Conservation (phyloP, 2,329 filamentous ascomycete genomes). For the Penicillium sp. region DNA sequence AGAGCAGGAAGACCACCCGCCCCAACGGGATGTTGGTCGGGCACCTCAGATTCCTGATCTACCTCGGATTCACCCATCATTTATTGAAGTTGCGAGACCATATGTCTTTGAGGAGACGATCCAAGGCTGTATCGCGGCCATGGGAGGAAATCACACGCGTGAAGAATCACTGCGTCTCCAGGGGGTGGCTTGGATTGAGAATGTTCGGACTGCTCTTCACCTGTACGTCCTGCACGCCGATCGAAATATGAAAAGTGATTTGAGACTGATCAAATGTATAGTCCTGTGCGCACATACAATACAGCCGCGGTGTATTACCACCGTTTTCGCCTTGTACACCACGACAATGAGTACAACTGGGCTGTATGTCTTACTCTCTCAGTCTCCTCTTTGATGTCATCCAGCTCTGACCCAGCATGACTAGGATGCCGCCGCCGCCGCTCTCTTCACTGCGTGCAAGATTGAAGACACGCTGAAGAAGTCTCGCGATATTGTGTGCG, state of each 20-base stretch:
- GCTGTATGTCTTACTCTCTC: constrained; percentile 31
- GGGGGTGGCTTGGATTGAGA: constrained; percentile 84
- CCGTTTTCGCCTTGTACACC: constrained; percentile 80
- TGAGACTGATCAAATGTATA: constrained; percentile 29
- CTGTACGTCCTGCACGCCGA: constrained; percentile 52
- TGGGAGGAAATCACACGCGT: constrained; percentile 66
- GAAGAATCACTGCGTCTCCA: constrained; percentile 78
- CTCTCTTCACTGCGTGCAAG: constrained; percentile 90
- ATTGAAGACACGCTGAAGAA: constrained; percentile 98
- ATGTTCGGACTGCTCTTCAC: constrained; percentile 69
- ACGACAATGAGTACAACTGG: constrained; percentile 79
- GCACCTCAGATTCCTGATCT: constrained; percentile 17
- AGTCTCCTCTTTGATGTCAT: neutral
- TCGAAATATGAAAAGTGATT: neutral
- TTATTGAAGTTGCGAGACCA: constrained; percentile 61
- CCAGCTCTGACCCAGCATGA: constrained; percentile 4
- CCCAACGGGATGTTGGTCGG: constrained; percentile 5
- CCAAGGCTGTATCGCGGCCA: constrained; percentile 62
- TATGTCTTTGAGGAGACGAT: constrained; percentile 80
- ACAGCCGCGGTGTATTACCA: constrained; percentile 91
- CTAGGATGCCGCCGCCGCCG: constrained; percentile 78
- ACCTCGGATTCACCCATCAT: constrained; percentile 55
- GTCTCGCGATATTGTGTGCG: constrained; percentile 84
- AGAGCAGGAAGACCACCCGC: constrained; percentile 16
- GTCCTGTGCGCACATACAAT: constrained; percentile 84